phyloP scores from a whole-genome alignment of 768 basidiomycete species.

The Mycena belliarum region DNA sequence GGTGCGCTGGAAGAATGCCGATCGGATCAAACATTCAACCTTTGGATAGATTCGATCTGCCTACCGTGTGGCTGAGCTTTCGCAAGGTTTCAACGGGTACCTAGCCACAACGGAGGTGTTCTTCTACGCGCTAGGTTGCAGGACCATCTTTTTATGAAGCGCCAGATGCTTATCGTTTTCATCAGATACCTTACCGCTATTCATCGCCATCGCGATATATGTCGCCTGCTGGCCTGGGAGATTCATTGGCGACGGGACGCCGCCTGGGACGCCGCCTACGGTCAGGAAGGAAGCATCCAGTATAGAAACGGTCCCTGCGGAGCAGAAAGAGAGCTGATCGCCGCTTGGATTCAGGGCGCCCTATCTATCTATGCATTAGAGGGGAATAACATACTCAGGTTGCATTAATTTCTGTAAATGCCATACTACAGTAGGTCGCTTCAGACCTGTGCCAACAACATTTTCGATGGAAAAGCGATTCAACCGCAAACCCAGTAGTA shows the following conservation, averaged over 20 bases:
- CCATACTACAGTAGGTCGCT: no score
- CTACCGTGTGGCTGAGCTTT: constrained; percentile 60
- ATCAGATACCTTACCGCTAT: constrained; percentile 58
- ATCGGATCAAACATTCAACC: neutral
- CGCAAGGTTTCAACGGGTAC: constrained; percentile 60
- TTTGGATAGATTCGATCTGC: constrained; percentile 57
- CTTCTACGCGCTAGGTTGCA: constrained; percentile 58
- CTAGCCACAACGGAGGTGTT: constrained; percentile 58
- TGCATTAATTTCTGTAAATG: no score
- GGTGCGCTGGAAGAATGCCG: constrained; percentile 36
- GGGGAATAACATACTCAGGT: no score
- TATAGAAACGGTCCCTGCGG: constrained; percentile 7
- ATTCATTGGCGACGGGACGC: constrained; percentile 39
- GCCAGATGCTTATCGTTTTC: no score
- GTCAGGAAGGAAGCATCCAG: constrained; percentile 5
- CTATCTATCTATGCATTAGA: no score
- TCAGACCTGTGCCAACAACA: no score
- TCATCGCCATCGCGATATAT: constrained; percentile 59
- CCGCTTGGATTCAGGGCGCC: no score
- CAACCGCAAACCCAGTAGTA: no score
- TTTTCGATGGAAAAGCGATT: no score
- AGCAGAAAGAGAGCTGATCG: constrained; percentile 3
- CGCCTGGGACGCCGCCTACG: neutral
- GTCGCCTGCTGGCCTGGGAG: constrained; percentile 66
- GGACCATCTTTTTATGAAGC: neutral